phyloP scores from a whole-genome alignment of 176 grass and related monocot species.

The Alloteropsis semialata region DNA sequence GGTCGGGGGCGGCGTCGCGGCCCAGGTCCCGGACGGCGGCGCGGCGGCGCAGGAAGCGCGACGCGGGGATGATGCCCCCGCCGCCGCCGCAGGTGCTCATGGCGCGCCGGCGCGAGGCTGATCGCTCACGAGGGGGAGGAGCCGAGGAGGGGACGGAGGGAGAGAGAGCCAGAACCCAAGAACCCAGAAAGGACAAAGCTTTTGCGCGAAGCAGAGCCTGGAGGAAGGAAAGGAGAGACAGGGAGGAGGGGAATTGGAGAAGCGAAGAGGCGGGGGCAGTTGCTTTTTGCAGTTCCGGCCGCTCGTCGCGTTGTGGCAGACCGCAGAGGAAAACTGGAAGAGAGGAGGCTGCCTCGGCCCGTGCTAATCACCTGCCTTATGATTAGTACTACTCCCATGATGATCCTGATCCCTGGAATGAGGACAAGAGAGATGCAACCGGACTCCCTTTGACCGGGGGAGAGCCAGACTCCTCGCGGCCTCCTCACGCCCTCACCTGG shows the following conservation, averaged over 20 bases:
- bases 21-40: slow-evolving; percentile 17
- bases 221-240: background rate
- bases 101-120: background rate
- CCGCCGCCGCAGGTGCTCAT: slow-evolving; percentile 14
- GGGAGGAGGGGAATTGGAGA: too few relatives aligned
- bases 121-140: background rate
- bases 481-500: too few relatives aligned
- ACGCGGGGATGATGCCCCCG: slow-evolving; percentile 36
- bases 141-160: background rate
- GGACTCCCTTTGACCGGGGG: too few relatives aligned
- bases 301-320: background rate
- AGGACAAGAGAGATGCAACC: too few relatives aligned
- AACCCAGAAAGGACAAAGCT: slow-evolving; percentile 12
- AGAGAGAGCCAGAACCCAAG: too few relatives aligned
- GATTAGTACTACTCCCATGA: too few relatives aligned
- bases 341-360: too few relatives aligned
- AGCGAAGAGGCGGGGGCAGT: background rate
- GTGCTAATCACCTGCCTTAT: too few relatives aligned
- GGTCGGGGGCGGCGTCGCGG: background rate
- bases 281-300: background rate
- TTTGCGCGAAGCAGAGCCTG: background rate
- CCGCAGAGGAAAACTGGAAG: too few relatives aligned
- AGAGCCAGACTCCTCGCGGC: too few relatives aligned
- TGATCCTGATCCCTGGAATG: too few relatives aligned
- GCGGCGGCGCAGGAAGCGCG: slow-evolving; percentile 37